Evolutionary conservation across 1,284 basidiomycete genomes (phyloP), one percentile per base, ranked within the genome.

Genomic region (Trametes versicolor): DNA sequence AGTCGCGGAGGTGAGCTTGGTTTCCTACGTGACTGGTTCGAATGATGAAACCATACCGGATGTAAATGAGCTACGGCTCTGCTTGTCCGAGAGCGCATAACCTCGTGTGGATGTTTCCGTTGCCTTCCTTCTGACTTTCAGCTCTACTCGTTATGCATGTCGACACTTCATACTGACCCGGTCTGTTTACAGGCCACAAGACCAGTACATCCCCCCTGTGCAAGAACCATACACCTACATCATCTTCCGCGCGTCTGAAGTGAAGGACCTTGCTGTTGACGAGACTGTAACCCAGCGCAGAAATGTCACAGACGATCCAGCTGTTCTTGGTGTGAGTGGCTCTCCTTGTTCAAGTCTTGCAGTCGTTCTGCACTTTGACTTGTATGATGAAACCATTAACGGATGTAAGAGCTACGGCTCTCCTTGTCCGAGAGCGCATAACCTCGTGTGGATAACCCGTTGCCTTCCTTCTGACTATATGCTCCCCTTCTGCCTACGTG

Each of bases 231-330:
- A 93, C 75, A 84, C 89, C 69, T 93, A 92, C 76, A 93, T 93
- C 78, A 91, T 93, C 67, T 93, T 93, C 80, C 90, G 90, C 65
- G 91, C 91, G 13, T 92, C 90, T 8, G 91, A 93, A 76, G 92
- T 93, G 67, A 93, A 93, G 71, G 91, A 93, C 72, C 81, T 93
- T 21, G 84, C 90, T 32, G 91, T 93, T 15, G 92, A 93, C 70
- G 89, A 92, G 67, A 84, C 85, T 2, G 71, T 82, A 32, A 82
- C 83, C 12, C 74, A 74, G 37, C 81, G 83, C 49, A 82, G 86
- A 58, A 91, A 83, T 70, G 87, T 93, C 19, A 89, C 90, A 62
- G 90, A 92, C 72, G 91, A 93, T 76, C 92, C 91, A 19, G 92
- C 91, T 19, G 89, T 93, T 6, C 80, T 93, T 58, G 88, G 87